A percentile compares a stretch with the other conserved stretches of the same genome.
Evolutionary conservation across 2,329 filamentous ascomycete genomes (phyloP).

Genomic region (Calonectria naviculata): DNA sequence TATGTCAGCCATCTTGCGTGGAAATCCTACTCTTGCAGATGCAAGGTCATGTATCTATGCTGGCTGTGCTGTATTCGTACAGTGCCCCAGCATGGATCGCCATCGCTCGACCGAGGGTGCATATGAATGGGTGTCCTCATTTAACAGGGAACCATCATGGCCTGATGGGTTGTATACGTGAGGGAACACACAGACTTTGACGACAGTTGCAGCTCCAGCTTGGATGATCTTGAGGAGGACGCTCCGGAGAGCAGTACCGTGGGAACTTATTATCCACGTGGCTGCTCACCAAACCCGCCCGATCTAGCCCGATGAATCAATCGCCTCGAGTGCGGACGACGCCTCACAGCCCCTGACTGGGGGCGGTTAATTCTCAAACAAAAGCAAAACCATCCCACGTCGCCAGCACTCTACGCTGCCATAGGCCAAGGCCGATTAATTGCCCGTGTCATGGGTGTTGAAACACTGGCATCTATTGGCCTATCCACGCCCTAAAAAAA

Average conservation of each 20-base stretch:
- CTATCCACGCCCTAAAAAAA: conserved; percentile 27
- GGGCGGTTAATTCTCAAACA: conserved; percentile 29
- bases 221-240: neutral
- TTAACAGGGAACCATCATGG: neutral
- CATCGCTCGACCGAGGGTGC: conserved; percentile 14
- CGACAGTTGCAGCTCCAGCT: neutral
- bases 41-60: conserved; percentile 3
- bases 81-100: conserved; percentile 10
- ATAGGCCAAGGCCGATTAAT: conserved; percentile 22
- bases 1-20: conserved; percentile 7
- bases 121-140: conserved; percentile 19
- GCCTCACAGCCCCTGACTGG: conserved; percentile 26
- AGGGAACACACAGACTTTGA: neutral
- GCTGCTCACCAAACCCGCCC: conserved; percentile 27
- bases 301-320: conserved; percentile 27
- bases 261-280: conserved; percentile 33
- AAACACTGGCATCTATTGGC: conserved; percentile 40
- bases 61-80: neutral
- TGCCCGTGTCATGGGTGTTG: conserved; percentile 27
- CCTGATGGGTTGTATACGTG: neutral
- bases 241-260: neutral
- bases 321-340: conserved; percentile 26
- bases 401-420: conserved; percentile 6
- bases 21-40: conserved; percentile 14
- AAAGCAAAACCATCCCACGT: conserved; percentile 34